These are phyloP conservation scores for Populus alba DNA, from an alignment of 345 rosid species.

Conservation along the genomic window DNA sequence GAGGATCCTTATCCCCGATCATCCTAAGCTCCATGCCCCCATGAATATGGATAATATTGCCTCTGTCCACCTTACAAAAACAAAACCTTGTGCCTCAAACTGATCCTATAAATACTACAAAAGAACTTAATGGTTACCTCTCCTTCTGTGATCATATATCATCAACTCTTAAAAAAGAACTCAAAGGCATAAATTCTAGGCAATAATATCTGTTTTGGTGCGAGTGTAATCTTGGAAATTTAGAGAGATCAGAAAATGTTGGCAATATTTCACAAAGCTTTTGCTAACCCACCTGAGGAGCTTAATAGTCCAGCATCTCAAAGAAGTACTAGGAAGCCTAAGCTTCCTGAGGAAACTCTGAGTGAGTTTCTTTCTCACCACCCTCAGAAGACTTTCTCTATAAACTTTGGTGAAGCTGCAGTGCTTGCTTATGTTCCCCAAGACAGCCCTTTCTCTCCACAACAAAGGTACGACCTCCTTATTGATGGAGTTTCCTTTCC, in stretches of 20 bases:
- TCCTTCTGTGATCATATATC: not conserved
- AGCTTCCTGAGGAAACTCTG: constrained; percentile 25
- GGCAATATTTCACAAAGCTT: constrained; percentile 30
- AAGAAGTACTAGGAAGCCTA: constrained; percentile 13
- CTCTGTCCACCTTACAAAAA: not conserved
- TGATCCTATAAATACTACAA: not conserved
- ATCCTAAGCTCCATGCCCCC: not conserved
- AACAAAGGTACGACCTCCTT: constrained; percentile 7
- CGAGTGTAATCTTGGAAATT: not conserved
- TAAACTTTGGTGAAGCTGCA: constrained; percentile 25
- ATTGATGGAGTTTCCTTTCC: not conserved
- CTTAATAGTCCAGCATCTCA: constrained; percentile 23
- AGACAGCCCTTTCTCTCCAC: not conserved
- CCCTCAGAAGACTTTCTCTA: constrained; percentile 18
- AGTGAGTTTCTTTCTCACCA: constrained; percentile 19
- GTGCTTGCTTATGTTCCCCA: constrained; percentile 26
- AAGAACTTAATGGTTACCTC: not conserved
- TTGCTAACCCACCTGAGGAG: constrained; percentile 34
- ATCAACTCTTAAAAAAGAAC: not conserved
- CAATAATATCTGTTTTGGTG: not conserved
- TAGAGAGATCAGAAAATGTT: constrained; percentile 13
- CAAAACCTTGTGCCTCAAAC: not conserved
- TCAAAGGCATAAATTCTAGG: not conserved
- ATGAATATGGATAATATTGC: not conserved
- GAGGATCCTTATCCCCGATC: constrained; percentile 16